These are phyloP conservation scores for Eucalyptus sp. DNA, from an alignment of 345 rosid species.

Conservation along the genomic window DNA sequence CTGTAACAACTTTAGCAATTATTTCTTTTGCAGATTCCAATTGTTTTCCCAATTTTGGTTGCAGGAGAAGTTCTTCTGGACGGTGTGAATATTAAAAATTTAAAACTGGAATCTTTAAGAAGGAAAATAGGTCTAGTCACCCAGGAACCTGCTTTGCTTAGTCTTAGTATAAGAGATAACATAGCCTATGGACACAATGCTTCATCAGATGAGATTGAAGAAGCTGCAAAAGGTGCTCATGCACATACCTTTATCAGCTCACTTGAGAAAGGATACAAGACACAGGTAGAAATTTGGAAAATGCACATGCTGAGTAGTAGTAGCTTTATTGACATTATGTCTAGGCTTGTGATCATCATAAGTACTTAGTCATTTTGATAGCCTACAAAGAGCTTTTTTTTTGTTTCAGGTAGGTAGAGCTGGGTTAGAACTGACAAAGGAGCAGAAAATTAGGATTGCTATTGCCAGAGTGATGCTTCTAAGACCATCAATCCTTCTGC, in stretches of 20 bases:
- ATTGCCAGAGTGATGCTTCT: constrained; percentile 95
- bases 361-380: background rate
- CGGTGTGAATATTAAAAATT: constrained; percentile 83
- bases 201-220: constrained; percentile 76
- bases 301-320: background rate
- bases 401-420: constrained; percentile 71
- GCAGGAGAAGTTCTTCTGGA: constrained; percentile 97
- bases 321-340: background rate
- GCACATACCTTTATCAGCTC: constrained; percentile 90
- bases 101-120: constrained; percentile 83
- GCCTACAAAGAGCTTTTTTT: background rate
- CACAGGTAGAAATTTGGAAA: constrained; percentile 38
- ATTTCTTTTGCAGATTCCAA: background rate
- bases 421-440: constrained; percentile 77
- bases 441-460: constrained; percentile 86
- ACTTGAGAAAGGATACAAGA: constrained; percentile 80
- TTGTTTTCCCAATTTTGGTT: constrained; percentile 2
- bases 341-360: background rate
- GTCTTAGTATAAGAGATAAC: constrained; percentile 80
- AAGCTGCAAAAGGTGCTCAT: constrained; percentile 90
- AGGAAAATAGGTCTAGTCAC: constrained; percentile 94
- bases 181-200: constrained; percentile 84
- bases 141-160: constrained; percentile 90
- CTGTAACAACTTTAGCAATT: background rate
- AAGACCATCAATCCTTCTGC: constrained; percentile 78